Evolutionary conservation across 2,329 filamentous ascomycete species (phyloP).

Genomic region (Mycogone perniciosa): DNA sequence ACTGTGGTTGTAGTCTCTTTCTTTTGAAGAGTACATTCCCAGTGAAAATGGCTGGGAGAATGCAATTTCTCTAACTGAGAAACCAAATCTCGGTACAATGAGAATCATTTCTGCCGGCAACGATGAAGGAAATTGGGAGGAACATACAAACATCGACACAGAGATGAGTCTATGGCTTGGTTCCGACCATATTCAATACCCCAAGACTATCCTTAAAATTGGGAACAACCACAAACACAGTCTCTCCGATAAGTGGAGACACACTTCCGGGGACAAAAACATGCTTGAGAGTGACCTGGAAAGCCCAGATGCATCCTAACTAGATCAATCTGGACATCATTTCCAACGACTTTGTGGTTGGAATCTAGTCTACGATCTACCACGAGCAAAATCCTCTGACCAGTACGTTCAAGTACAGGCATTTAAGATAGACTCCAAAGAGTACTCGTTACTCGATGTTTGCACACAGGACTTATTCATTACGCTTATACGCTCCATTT

Average conservation of each 20-base stretch:
- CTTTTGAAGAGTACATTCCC: not conserved
- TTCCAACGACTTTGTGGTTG: slow-evolving; percentile 3
- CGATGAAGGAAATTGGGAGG: not conserved
- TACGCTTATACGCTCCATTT: not conserved
- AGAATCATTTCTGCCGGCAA: slow-evolving; percentile 10
- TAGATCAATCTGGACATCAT: not conserved
- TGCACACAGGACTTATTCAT: slow-evolving; percentile 16
- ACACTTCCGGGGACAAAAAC: not conserved
- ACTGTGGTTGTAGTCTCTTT: slow-evolving; percentile 16
- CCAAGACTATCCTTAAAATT: not conserved
- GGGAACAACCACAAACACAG: not conserved
- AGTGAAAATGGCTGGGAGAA: not conserved
- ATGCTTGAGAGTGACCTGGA: not conserved
- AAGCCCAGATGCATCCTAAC: not conserved
- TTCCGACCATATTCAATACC: slow-evolving; percentile 1
- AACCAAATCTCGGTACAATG: not conserved
- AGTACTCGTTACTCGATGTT: slow-evolving; percentile 11
- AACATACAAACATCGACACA: not conserved
- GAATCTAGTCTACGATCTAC: not conserved
- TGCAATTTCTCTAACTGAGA: not conserved
- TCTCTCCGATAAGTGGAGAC: not conserved
- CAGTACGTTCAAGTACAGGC: not conserved
- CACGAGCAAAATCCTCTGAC: not conserved
- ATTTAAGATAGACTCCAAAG: not conserved
- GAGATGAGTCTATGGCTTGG: slow-evolving; percentile 15